Conservation (phyloP, 2,329 filamentous ascomycete genomes). For the Myriosclerotinia scirpicola region DNA sequence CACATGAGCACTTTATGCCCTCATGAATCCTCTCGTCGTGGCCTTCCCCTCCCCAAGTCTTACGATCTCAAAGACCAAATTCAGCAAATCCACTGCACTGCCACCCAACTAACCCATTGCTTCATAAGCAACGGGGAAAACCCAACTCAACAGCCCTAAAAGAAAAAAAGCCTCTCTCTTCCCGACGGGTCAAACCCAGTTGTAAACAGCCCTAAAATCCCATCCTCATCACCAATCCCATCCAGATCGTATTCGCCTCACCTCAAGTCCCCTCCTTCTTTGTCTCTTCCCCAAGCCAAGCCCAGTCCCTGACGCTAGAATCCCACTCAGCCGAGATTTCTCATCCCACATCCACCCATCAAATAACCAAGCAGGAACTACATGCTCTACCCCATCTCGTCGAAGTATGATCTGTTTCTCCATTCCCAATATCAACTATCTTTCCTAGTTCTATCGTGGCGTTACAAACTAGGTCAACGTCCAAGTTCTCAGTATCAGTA, state of each 20-base stretch:
- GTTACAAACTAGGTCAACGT: not conserved
- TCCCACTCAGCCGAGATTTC: not conserved
- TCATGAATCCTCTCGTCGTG: not conserved
- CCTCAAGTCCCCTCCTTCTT: not conserved
- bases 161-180: not conserved
- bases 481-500: too few species aligned
- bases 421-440: not conserved
- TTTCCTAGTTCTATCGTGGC: not conserved
- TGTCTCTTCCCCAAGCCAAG: not conserved
- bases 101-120: not conserved
- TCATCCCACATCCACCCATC: not conserved
- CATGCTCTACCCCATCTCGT: not conserved
- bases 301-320: constrained; percentile 1
- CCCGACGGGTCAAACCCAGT: not conserved
- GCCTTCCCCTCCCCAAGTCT: too few species aligned
- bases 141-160: not conserved
- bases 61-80: too few species aligned
- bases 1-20: not conserved
- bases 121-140: not conserved
- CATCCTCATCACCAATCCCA: not conserved
- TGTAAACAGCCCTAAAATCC: not conserved
- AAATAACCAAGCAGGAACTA: not conserved
- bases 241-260: not conserved
- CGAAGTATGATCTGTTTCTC: not conserved
- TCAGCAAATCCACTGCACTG: too few species aligned